Evolutionary conservation across 2,329 filamentous ascomycete genomes (phyloP), one percentile per base, ranked within the genome.

Genomic region (Ceratocystis eucalypticola): DNA sequence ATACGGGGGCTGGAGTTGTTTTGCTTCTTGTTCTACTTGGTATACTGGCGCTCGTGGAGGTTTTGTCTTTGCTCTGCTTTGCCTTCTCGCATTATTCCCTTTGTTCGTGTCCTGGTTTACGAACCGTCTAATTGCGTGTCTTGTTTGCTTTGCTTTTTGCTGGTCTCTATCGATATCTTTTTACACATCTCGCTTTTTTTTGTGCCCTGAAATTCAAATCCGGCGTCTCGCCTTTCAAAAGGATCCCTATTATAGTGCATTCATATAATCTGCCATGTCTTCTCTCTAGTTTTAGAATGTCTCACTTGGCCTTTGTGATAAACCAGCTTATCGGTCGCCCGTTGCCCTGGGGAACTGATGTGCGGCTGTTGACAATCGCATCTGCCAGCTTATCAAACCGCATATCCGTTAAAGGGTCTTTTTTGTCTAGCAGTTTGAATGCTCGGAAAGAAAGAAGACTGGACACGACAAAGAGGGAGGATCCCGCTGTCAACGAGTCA

Each of bases 11-110:
- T 15, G 37, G 37, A 12, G 37, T 41, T 41, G 37, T 61, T 45
- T 53, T 67, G 66, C 68, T 44, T 70, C 66, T 64, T 70, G 71
- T 70, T 71, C 71, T 69, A 70, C 68, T 70, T 63, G 71, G 70
- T 70, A 70, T 70, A 68, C 57, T 62, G 53, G 64, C 69, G 71
- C 68, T 69, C 69, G 69, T 69, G 70, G 71, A 69, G 37, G 44
- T 45, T 61, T 53, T 45, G 45, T 65, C 41, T 50, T 15, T 17
- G 44, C 17, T 67, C 57, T 64, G 66, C 67, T 66, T 70, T 66
- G 67, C 44, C 28, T 17, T 68, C 65, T 70, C 67, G 15, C 48
- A 28, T 67, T 65, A 69, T 66, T 71, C 70, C 68, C 69, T 70
- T 64, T 55, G 20, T 61, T 28, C 37, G 57, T 65, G 55, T 57